These are phyloP conservation scores for Skeletonema costatum DNA, from an alignment of 108 stramenopile species.

Conservation along the genomic window DNA sequence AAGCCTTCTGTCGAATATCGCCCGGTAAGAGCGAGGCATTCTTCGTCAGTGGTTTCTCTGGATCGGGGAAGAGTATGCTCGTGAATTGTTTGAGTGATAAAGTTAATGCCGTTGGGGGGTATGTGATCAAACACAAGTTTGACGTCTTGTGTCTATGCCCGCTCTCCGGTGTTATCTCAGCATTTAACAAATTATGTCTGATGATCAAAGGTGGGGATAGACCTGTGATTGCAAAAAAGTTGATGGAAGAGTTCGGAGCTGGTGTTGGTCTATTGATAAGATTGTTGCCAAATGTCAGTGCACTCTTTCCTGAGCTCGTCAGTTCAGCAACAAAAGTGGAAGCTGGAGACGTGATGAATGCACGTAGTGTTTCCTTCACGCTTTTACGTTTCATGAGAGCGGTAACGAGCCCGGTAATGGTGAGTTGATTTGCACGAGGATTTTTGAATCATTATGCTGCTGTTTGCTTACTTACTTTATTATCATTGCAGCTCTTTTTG, in stretches of 20 bases:
- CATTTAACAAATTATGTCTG: too few species aligned
- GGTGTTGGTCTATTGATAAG: too few species aligned
- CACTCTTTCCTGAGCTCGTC: slow-evolving; percentile 5
- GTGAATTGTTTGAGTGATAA: slow-evolving; percentile 10
- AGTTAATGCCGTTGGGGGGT: not conserved
- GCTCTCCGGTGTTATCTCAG: too few species aligned
- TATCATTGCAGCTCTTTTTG: not conserved
- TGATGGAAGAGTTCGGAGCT: too few species aligned
- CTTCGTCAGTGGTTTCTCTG: slow-evolving; percentile 26
- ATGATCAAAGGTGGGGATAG: too few species aligned
- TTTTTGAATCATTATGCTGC: too few species aligned
- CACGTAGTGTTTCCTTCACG: not conserved
- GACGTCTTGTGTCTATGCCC: too few species aligned
- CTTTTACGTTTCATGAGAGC: slow-evolving; percentile 28
- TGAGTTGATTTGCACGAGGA: not conserved
- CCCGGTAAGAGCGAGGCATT: slow-evolving; percentile 24
- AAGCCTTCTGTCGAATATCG: slow-evolving; percentile 24
- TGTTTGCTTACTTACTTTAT: too few species aligned
- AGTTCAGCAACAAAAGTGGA: not conserved
- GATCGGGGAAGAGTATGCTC: slow-evolving; percentile 19
- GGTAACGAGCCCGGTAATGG: slow-evolving; percentile 24
- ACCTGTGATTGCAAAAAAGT: too few species aligned
- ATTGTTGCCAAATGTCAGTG: too few species aligned
- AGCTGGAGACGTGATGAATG: not conserved
- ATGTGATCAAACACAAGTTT: too few species aligned